A percentile compares a stretch with the other conserved stretches of the same genome.
These are phyloP conservation scores for Allantophomopsis cytisporea DNA, from an alignment of 2,329 filamentous ascomycete species.

Conservation along the genomic window DNA sequence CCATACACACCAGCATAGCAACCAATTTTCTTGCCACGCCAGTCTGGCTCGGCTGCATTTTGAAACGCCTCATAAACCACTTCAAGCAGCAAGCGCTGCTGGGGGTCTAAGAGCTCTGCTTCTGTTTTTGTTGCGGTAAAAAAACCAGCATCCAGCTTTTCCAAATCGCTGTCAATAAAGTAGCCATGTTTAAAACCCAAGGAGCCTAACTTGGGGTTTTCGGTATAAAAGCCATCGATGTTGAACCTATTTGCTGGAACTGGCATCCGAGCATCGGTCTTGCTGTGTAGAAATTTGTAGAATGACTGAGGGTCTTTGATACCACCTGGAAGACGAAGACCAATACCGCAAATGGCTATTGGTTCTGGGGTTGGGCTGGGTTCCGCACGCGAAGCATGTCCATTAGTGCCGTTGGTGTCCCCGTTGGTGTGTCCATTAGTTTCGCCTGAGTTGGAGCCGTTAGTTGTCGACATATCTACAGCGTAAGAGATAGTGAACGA, in stretches of 20 bases:
- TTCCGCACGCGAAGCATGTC: too few relatives aligned
- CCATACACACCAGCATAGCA: conserved; percentile 2
- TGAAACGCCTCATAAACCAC: conserved; percentile 1
- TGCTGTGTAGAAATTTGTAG: conserved; percentile 1
- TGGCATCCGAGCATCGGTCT: neutral
- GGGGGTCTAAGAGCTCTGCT: conserved; percentile 10
- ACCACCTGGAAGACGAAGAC: neutral
- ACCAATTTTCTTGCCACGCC: conserved; percentile 3
- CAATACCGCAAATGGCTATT: too few relatives aligned
- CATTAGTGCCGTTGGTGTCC: too few relatives aligned
- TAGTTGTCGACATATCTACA: too few relatives aligned
- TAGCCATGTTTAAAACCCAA: neutral
- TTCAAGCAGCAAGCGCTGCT: conserved; percentile 2
- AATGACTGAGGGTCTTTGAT: neutral
- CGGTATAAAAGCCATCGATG: neutral
- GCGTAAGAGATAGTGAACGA: too few relatives aligned
- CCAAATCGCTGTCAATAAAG: conserved; percentile 1
- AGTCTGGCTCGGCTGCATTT: neutral
- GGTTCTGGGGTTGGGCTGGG: too few relatives aligned
- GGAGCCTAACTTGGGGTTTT: neutral
- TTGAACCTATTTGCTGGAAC: neutral
- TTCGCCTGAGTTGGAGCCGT: too few relatives aligned
- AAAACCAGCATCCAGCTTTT: conserved; percentile 1
- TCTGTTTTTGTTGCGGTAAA: conserved; percentile 2
- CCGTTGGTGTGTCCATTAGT: too few relatives aligned